phyloP scores from a whole-genome alignment of 1,284 basidiomycete genomes.

The Somion occarium region DNA sequence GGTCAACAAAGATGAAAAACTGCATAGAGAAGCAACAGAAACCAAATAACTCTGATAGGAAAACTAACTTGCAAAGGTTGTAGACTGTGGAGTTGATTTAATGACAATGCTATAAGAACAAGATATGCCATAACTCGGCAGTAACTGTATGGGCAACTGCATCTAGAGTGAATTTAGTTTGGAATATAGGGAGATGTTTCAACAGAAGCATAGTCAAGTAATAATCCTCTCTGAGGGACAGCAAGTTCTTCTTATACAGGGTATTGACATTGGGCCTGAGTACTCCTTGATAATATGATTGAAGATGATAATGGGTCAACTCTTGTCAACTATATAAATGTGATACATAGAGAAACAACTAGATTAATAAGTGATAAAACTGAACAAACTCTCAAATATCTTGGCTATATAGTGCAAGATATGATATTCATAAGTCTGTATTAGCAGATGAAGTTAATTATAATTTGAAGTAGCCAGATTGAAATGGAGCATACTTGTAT shows the following conservation, averaged over 20 bases:
- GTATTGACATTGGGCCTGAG: conserved; percentile 87
- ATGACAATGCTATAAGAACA: conserved; percentile 90
- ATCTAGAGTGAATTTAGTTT: conserved; percentile 90
- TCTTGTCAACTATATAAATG: conserved; percentile 93
- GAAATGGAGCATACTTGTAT: conserved; percentile 60
- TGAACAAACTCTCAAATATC: conserved; percentile 94
- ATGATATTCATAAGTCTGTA: conserved; percentile 94
- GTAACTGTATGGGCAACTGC: conserved; percentile 89
- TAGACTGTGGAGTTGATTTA: conserved; percentile 99
- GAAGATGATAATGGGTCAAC: conserved; percentile 94
- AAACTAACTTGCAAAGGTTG: conserved; percentile 89
- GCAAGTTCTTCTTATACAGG: conserved; percentile 93
- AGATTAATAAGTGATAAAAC: conserved; percentile 95
- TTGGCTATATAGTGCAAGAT: conserved; percentile 97
- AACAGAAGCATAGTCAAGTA: conserved; percentile 93
- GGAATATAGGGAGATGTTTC: conserved; percentile 96
- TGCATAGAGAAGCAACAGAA: conserved; percentile 99
- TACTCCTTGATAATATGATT: conserved; percentile 96
- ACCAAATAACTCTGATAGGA: conserved; percentile 89
- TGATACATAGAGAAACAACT: conserved; percentile 98
- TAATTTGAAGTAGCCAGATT: not conserved
- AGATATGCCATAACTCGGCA: conserved; percentile 84
- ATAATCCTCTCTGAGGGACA: conserved; percentile 96
- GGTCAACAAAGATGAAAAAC: conserved; percentile 94
- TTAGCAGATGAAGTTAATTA: conserved; percentile 1